A percentile compares a stretch with the other conserved stretches of the same genome.
phyloP scores from a whole-genome alignment of 2,329 filamentous ascomycete genomes.

The Xylariaceae sp. region DNA sequence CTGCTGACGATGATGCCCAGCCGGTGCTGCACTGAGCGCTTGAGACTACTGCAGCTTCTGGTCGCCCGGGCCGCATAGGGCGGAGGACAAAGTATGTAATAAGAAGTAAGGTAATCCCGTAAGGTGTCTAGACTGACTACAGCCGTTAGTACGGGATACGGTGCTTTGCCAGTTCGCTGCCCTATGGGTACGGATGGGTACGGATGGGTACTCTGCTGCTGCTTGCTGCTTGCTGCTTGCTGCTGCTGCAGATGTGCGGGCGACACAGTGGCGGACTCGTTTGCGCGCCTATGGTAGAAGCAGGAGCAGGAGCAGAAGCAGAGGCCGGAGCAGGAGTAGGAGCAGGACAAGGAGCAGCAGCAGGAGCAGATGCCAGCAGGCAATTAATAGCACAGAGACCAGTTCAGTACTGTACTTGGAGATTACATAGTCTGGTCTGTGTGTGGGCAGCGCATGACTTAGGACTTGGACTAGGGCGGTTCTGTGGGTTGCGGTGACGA shows the following conservation, averaged over 20 bases:
- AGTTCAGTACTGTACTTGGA: neutral
- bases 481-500: constrained; percentile 11
- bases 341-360: too few species aligned
- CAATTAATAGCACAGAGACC: constrained; percentile 9
- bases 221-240: too few species aligned
- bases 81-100: constrained; percentile 5
- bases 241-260: constrained; percentile 13
- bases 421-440: constrained; percentile 7
- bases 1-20: constrained; percentile 24
- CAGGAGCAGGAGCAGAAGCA: neutral
- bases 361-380: neutral
- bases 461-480: constrained; percentile 5
- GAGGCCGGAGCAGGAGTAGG: too few species aligned
- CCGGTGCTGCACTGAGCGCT: constrained; percentile 8
- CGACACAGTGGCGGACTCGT: constrained; percentile 15
- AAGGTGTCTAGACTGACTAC: neutral
- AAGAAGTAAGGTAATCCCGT: neutral
- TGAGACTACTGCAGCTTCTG: constrained; percentile 8
- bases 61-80: constrained; percentile 15
- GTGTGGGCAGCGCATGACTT: constrained; percentile 17
- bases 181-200: constrained; percentile 4
- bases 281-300: constrained; percentile 15
- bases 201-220: too few species aligned
- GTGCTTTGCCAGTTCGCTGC: constrained; percentile 17
- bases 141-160: neutral